Percentiles rank a stretch among this genome's conserved stretches.
phyloP scores from a whole-genome alignment of 331 rosid species.

The Telfairia occidentalis region DNA sequence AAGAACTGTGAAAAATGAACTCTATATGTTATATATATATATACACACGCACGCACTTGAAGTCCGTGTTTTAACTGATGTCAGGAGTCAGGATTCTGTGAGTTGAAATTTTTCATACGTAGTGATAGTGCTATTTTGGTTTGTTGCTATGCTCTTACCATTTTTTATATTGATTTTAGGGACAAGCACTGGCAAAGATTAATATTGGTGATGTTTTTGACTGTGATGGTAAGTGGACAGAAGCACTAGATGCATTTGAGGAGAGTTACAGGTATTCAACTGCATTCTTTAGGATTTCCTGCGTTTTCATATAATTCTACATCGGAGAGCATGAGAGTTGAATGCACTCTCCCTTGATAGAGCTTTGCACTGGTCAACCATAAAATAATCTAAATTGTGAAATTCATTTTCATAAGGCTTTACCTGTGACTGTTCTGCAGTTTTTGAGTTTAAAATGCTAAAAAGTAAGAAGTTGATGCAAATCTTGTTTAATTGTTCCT shows the following conservation, averaged over 20 bases:
- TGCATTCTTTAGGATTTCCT: slow-evolving; percentile 11
- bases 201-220: slow-evolving; percentile 72
- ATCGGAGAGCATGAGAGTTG: not conserved
- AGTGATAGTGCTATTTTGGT: slow-evolving; percentile 3
- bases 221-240: slow-evolving; percentile 46
- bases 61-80: not conserved
- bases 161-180: slow-evolving; percentile 41
- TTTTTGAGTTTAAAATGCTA: not conserved
- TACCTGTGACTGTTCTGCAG: not conserved
- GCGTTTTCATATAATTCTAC: not conserved
- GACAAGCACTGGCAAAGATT: slow-evolving; percentile 63
- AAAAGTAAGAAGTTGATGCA: not conserved
- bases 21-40: not conserved
- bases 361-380: not conserved
- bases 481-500: not conserved
- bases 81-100: not conserved
- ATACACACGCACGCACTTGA: not conserved
- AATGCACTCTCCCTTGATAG: not conserved
- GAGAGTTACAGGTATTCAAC: slow-evolving; percentile 63
- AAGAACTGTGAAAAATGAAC: not conserved
- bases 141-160: slow-evolving; percentile 20
- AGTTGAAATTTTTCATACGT: not conserved
- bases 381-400: not conserved
- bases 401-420: not conserved
- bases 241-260: slow-evolving; percentile 54